Evolutionary conservation across 129 eudicot species (phyloP), one percentile per base, ranked within the genome.

Genomic region (Deinandra increscens): DNA sequence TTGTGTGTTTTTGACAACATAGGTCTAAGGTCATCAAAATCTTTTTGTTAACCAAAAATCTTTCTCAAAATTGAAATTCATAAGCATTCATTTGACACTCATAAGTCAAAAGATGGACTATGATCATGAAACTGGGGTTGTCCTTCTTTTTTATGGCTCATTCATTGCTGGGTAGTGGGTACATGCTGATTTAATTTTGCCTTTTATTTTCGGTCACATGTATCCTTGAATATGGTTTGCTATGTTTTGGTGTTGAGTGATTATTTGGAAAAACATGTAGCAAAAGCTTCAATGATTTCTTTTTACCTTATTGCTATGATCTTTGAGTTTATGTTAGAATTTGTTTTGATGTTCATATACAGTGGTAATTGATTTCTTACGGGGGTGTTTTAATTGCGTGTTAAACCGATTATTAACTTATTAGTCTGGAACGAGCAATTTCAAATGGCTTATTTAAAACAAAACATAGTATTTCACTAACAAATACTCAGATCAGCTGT

Each of bases 121-220:
- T n/a, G n/a, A n/a, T 66, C 59, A 66, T 75, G 73, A 75, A 54
- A 53, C 66, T 38, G 33, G 41, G 58, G 64, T 26, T 64, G 48
- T 74, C 8, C 56, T 66, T 73, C 37, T 53, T 10, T 26, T 42
- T 9, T 29, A 29, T 26, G 38, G 31, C 29, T 13, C 18, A 73
- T 73, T n/a, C n/a, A n/a, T n/a, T n/a, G n/a, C n/a, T n/a, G n/a
- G n/a, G n/a, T n/a, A n/a, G n/a, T n/a, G n/a, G n/a, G n/a, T n/a
- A n/a, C n/a, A n/a, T n/a, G n/a, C n/a, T n/a, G n/a, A n/a, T n/a
- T n/a, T n/a, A n/a, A n/a, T n/a, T n/a, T n/a, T n/a, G n/a, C n/a
- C n/a, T n/a, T n/a, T n/a, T n/a, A n/a, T n/a, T n/a, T n/a, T n/a
- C n/a, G n/a, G n/a, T n/a, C n/a, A n/a, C n/a, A n/a, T n/a, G n/a